A percentile compares a stretch with the other conserved stretches of the same genome.
These are phyloP conservation scores for Saccharomycopsis sp. DNA, from an alignment of 805 yeast species.

Conservation along the genomic window DNA sequence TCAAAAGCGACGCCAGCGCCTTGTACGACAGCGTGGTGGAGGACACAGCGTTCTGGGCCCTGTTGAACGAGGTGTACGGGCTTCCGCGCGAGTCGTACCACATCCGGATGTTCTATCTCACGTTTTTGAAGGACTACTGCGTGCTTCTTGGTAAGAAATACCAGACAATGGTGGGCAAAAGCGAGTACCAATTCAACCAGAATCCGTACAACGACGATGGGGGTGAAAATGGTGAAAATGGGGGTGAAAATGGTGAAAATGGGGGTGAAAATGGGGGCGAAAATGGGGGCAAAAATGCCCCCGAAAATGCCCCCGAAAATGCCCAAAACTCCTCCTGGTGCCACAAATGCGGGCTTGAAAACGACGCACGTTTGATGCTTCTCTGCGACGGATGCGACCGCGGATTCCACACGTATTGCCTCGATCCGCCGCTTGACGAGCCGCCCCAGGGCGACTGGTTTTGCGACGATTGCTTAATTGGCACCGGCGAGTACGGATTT, in stretches of 20 bases:
- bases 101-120: slow-evolving; percentile 25
- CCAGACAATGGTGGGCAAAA: slow-evolving; percentile 10
- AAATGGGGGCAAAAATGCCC: too few species aligned
- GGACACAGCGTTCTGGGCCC: slow-evolving; percentile 27
- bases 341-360: slow-evolving; percentile 26
- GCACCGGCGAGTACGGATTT: slow-evolving; percentile 84
- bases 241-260: slow-evolving; percentile 20
- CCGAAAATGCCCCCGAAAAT: too few species aligned
- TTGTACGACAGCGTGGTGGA: slow-evolving; percentile 15
- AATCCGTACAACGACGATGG: slow-evolving; percentile 21
- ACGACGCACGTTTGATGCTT: slow-evolving; percentile 36
- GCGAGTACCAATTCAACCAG: slow-evolving; percentile 18
- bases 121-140: slow-evolving; percentile 29
- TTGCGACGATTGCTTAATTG: slow-evolving; percentile 78
- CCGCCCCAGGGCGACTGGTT: slow-evolving; percentile 66
- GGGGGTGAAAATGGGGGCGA: slow-evolving; percentile 26
- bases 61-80: slow-evolving; percentile 21
- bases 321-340: slow-evolving; percentile 25
- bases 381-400: slow-evolving; percentile 72
- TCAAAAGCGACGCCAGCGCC: slow-evolving; percentile 16
- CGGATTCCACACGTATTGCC: slow-evolving; percentile 60
- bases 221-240: slow-evolving; percentile 10
- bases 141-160: slow-evolving; percentile 27
- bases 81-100: slow-evolving; percentile 14
- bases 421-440: slow-evolving; percentile 45